Evolutionary conservation across 805 yeast genomes (phyloP), one percentile per base, ranked within the genome.

Genomic region (Saccharomyces kudriavzevii): DNA sequence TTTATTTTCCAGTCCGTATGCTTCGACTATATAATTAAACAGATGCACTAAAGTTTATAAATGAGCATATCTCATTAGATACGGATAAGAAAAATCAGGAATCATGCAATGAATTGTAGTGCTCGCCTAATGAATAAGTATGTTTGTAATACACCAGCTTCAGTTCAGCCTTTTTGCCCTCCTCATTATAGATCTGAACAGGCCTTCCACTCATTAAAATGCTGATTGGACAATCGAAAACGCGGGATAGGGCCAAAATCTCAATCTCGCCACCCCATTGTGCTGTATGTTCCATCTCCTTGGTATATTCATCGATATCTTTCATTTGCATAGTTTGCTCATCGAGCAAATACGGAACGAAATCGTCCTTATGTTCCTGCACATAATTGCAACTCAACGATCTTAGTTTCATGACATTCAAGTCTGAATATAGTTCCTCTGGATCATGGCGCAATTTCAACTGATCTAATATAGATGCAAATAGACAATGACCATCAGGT

Each of bases 221-320:
- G 49, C 83, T 76, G n/a, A 92, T 81, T 0, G 90, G 87, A 59
- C 87, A 82, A 55, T 84, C 76, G 61, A 77, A 87, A n/a, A 80
- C 81, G 55, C 81, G 77, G 0, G 95, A 77, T 45, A 91, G 74
- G 0, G 97, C 97, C 64, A 88, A 69, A 20, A 92, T 83, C 72
- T 92, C 99, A 74, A 89, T 74, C 62, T 94, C 97, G 8, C 96
- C 94, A 26, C 99, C 99, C 99, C 99, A 92, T 75, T 87, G 80
- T 0, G 96, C 83, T 0, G 96, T 89, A n/a, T 68, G 74, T 55
- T 79, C 86, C 54, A 92, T 76, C 57, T 83, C 85, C 2, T 74
- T 68, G 2, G 88, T 78, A 67, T 94, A 94, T 24, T 80, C 80
- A 40, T 79, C 84, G 28, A 91, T 70, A 58, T 87, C 86, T 49